Base-by-base conservation (phyloP, 139 green algal genomes). In the Chlorella sp. region DNA sequence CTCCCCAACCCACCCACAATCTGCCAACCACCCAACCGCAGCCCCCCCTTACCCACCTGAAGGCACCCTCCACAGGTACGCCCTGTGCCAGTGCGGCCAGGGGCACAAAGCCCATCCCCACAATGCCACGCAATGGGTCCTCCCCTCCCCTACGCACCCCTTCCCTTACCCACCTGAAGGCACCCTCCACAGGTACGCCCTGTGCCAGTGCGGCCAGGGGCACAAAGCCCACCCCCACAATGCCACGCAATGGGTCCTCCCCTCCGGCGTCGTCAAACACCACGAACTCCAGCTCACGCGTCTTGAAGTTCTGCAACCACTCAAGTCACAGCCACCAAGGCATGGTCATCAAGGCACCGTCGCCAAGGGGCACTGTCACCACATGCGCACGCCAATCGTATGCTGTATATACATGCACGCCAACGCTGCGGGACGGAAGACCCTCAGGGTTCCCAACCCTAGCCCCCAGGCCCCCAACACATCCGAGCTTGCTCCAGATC, bases 221-320 rank as follows among this genome's bases (percentile, higher is more conserved):
- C 20, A 85, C 71, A 29, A 70, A 73, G 5, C 68, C 80, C 34
- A 82, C 49, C 5, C 80, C 80, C 10, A 85, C 66, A 29, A 85
- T 80, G 30, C 67, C 29, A 3, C 75, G 75, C 27, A 75, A 29
- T 23, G 79, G 75, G 64, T 85, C 79, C 49, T 85, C 75, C 35
- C 75, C 76, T 10, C 50, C 70, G 5, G 75, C 49, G 31, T 81
- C 75, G 65, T 85, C 80, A 62, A 85, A 85, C 6, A 85, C 80
- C 51, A 82, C 68, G 20, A 85, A 60, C 42, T 69, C 49, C 32
- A 82, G 1, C 59, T 72, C 27, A 1, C 72, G 67, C 5, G 55
- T 73, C 3, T 49, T 60, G 1, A 82, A 31, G 72, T 72, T 64
- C 14, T 33, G n/a, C n/a, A n/a, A n/a, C n/a, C n/a, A n/a, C n/a